Evolutionary conservation across 192 early-diverging fungal genomes (phyloP), one percentile per base, ranked within the genome.

Genomic region (Coemansia sp.): DNA sequence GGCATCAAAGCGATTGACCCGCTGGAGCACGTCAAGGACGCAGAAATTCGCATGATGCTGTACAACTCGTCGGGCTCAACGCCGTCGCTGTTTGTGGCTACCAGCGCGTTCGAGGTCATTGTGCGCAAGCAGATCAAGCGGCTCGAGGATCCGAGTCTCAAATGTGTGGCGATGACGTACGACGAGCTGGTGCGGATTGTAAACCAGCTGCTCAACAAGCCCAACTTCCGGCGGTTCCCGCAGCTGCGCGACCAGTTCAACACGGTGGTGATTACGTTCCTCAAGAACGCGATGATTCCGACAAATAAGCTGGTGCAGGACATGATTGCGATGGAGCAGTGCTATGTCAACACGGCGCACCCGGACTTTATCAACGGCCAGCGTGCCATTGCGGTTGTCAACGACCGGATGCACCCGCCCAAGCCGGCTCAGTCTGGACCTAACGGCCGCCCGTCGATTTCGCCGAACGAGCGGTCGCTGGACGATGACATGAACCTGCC

Each of bases 51-150:
- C 56, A 98, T 93, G 25, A 96, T 98, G 52, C 83, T 98, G 57
- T 98, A 97, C 86, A 99, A 98, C 83, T 94, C 95, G 26, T 94
- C 93, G 21, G 97, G 97, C 57, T 94, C 96, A 17, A 90, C 93
- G 17, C 98, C 98, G 20, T 91, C 96, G 17, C 85, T 99, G 20
- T 99, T 99, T 85, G 95, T 99, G 48, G 94, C 92, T 17, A 95
- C 95, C 14, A 93, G 93, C 42, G 98, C 98, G 11, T 99, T 99
- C 68, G 94, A 96, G 75, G 91, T 95, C 20, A 92, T 99, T 40
- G 91, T 99, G 66, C 98, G 95, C 81, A 92, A 99, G 82, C 98
- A 99, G 83, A 98, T 99, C 78, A 93, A 91, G 71, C 89, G 98
- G 3, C 82, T 99, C 17, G 98, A 99, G 78, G 96, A 98, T 31